These are phyloP conservation scores for Avena insularis DNA, from an alignment of 176 grass and related monocot species.

Conservation along the genomic window DNA sequence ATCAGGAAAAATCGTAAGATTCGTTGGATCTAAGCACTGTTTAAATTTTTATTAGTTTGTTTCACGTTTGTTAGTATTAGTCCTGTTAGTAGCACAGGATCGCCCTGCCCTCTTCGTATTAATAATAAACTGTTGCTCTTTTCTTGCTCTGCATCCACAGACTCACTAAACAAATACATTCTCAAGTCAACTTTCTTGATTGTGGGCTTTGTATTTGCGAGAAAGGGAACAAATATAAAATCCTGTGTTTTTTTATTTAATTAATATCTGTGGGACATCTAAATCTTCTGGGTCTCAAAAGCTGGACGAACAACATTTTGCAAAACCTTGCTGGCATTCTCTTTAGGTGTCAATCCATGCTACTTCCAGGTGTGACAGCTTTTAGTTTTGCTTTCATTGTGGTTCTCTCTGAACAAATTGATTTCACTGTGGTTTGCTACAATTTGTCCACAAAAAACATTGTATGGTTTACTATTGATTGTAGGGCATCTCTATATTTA, in stretches of 20 bases:
- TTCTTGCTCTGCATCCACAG: background rate
- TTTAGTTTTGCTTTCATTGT: too few relatives aligned
- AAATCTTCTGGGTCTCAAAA: slow-evolving; percentile 14
- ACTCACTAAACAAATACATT: background rate
- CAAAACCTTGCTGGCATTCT: background rate
- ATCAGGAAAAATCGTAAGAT: background rate
- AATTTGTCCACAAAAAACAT: slow-evolving; percentile 16
- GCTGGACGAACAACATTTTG: background rate
- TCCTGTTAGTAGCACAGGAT: background rate
- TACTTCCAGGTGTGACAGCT: background rate
- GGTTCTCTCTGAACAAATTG: background rate
- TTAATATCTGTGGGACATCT: background rate
- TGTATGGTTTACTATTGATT: background rate
- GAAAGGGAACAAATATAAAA: background rate
- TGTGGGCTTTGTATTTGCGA: background rate
- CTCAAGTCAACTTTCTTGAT: slow-evolving; percentile 22
- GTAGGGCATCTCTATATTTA: background rate
- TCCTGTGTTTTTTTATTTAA: background rate
- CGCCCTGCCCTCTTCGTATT: background rate
- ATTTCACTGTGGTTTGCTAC: slow-evolving; percentile 27
- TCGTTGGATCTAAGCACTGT: background rate
- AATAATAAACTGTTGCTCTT: background rate
- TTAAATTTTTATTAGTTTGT: background rate
- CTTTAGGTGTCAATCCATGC: slow-evolving; percentile 9
- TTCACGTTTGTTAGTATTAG: slow-evolving; percentile 6